Percentiles rank a stretch among this genome's conserved stretches.
These are phyloP conservation scores for Butyriboletus loyo DNA, from an alignment of 768 basidiomycete species.

Conservation along the genomic window DNA sequence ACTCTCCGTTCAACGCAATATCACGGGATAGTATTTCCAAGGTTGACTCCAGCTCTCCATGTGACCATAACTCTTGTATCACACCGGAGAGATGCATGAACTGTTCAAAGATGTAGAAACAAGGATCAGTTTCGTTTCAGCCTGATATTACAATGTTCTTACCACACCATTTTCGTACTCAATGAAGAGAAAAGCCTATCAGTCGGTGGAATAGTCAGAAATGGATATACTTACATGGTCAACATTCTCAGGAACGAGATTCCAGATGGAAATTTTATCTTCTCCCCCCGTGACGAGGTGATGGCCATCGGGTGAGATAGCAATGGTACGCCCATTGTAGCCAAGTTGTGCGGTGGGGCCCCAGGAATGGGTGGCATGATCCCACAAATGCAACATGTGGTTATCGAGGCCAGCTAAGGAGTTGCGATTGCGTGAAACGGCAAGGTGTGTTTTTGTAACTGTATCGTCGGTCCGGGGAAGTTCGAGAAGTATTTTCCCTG, in stretches of 20 bases:
- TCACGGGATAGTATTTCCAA: conserved; percentile 8
- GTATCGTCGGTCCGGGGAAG: not conserved
- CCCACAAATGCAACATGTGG: conserved; percentile 6
- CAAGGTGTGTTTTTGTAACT: not conserved
- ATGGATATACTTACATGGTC: not conserved
- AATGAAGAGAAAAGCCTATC: not conserved
- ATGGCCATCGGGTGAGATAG: conserved; percentile 7
- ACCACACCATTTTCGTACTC: conserved; percentile 1
- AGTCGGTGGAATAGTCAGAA: not conserved
- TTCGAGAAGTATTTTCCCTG: conserved; percentile 10
- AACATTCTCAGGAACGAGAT: not conserved
- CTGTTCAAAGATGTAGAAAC: not conserved
- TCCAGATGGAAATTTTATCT: conserved; percentile 16
- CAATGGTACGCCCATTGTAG: conserved; percentile 1
- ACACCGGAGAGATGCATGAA: conserved; percentile 6
- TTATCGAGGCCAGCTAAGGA: conserved; percentile 4
- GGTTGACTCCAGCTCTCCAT: not conserved
- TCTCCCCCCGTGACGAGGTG: conserved; percentile 11
- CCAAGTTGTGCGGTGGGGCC: not conserved
- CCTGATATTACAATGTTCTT: not conserved
- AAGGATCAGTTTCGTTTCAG: not conserved
- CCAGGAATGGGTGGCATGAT: conserved; percentile 6
- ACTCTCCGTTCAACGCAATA: conserved; percentile 2
- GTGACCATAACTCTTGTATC: conserved; percentile 4
- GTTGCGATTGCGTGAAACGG: conserved; percentile 9